Evolutionary conservation across 2,329 filamentous ascomycete species (phyloP).

Genomic region (Xylaria arbuscula): DNA sequence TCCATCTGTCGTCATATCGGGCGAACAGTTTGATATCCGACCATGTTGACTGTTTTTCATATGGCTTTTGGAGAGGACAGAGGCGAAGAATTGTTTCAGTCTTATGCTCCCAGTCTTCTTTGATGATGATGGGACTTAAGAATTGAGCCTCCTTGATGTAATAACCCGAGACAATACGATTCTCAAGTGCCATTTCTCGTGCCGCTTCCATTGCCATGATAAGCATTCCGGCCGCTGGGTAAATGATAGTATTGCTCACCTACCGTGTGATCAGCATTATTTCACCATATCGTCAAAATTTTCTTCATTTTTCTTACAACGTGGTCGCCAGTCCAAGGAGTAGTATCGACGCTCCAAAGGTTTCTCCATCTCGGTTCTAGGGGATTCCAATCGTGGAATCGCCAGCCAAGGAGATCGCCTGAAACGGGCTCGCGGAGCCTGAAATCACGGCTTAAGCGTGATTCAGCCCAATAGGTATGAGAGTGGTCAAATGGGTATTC

Average conservation of each 20-base stretch:
- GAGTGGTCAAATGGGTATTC: constrained; percentile 11
- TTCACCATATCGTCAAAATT: not conserved
- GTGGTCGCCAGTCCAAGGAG: constrained; percentile 61
- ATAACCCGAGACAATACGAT: constrained; percentile 44
- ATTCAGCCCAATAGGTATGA: not conserved
- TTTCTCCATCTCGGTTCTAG: constrained; percentile 57
- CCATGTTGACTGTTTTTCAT: constrained; percentile 44
- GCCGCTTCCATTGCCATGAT: constrained; percentile 55
- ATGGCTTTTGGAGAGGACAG: constrained; percentile 41
- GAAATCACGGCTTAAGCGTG: constrained; percentile 5
- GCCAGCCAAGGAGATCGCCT: constrained; percentile 48
- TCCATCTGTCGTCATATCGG: constrained; percentile 46
- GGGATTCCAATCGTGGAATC: constrained; percentile 45
- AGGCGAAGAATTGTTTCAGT: constrained; percentile 50
- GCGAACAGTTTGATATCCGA: constrained; percentile 49
- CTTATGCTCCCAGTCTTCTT: constrained; percentile 45
- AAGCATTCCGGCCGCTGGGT: constrained; percentile 53
- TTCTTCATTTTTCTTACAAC: constrained; percentile 47
- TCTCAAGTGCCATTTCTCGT: constrained; percentile 42
- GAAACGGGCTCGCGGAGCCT: constrained; percentile 34
- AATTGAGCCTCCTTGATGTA: constrained; percentile 49
- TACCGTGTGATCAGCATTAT: constrained; percentile 32
- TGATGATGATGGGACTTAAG: constrained; percentile 49
- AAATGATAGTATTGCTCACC: constrained; percentile 47
- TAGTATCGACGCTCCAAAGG: constrained; percentile 54